Evolutionary conservation across 1,139 yeast genomes (phyloP), one percentile per base, ranked within the genome.

Genomic region (Diutina pseudorugosa): DNA sequence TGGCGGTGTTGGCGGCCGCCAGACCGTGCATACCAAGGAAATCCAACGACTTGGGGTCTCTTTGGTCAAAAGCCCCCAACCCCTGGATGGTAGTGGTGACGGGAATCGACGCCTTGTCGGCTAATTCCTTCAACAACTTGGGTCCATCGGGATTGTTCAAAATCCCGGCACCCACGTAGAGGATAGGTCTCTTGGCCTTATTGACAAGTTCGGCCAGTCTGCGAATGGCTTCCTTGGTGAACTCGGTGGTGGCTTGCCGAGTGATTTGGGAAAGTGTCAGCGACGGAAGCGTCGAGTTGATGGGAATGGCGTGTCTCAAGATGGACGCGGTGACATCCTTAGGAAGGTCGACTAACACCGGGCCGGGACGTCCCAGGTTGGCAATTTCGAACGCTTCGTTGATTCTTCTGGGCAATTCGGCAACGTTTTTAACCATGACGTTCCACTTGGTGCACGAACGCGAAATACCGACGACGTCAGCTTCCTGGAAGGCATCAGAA

Each of bases 11-110:
- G 60, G 98, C 98, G 61, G 91, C 91, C 51, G 93, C 97, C 57
- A 83, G 79, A 59, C 98, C 98, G 70, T 93, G 98, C 98, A 93
- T 93, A 63, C 98, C 98, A 60, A 93, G 79, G 94, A 93, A 88
- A 69, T 91, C 96, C 59, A 93, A 73, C 33, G 97, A 83, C 70
- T 90, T 90, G 59, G 85, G 83, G 70, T 91, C 96, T 57, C 79
- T 80, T 73, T 93, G 98, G 69, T 93, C 96, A 64, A 85, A 93
- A 8, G 95, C 87, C 59, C 98, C 98, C 59, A 93, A 78, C 53
- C 88, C 98, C 70, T 91, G 98, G 56, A 93, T 69, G 53, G 98
- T 86, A 20, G 98, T 93, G 51, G 98, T 93, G 54, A 93, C 98
- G 47, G 98, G 98, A 57, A 93, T 91, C 62, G 79, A 76, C 40